phyloP scores from a whole-genome alignment of 805 yeast genomes.

The Yarrowia sp. region DNA sequence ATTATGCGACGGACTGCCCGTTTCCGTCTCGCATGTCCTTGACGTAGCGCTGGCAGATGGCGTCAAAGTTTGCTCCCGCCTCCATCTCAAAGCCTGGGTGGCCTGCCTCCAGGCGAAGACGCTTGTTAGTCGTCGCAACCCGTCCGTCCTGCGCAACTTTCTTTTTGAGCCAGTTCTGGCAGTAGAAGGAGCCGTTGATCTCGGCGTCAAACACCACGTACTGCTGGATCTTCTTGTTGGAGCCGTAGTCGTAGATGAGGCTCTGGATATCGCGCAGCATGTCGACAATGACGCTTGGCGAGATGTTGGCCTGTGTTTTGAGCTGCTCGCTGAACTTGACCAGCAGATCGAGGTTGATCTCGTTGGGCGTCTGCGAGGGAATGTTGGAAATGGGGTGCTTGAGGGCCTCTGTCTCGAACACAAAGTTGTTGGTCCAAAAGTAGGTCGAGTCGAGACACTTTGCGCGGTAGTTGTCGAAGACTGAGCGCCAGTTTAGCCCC shows the following conservation, averaged over 20 bases:
- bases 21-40: slow-evolving; percentile 16
- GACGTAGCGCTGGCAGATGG: background rate
- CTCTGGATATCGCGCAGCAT: slow-evolving; percentile 35
- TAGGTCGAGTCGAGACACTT: slow-evolving; percentile 34
- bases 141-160: slow-evolving; percentile 30
- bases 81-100: slow-evolving; percentile 25
- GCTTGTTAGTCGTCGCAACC: background rate
- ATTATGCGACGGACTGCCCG: slow-evolving; percentile 3
- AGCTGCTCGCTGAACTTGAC: slow-evolving; percentile 30
- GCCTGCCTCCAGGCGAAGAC: slow-evolving; percentile 9
- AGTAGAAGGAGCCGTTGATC: slow-evolving; percentile 33
- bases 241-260: slow-evolving; percentile 29
- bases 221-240: slow-evolving; percentile 21
- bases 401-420: slow-evolving; percentile 35
- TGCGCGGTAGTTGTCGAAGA: slow-evolving; percentile 31
- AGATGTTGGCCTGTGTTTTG: slow-evolving; percentile 31
- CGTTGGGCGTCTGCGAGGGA: slow-evolving; percentile 3
- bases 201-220: slow-evolving; percentile 33
- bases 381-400: background rate
- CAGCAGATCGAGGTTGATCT: slow-evolving; percentile 25
- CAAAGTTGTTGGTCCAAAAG: slow-evolving; percentile 38
- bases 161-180: slow-evolving; percentile 28
- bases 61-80: slow-evolving; percentile 1
- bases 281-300: slow-evolving; percentile 35
- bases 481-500: slow-evolving; percentile 28